Evolutionary conservation across 2,329 filamentous ascomycete genomes (phyloP), one percentile per base, ranked within the genome.

Genomic region (Cladosporium sp.): DNA sequence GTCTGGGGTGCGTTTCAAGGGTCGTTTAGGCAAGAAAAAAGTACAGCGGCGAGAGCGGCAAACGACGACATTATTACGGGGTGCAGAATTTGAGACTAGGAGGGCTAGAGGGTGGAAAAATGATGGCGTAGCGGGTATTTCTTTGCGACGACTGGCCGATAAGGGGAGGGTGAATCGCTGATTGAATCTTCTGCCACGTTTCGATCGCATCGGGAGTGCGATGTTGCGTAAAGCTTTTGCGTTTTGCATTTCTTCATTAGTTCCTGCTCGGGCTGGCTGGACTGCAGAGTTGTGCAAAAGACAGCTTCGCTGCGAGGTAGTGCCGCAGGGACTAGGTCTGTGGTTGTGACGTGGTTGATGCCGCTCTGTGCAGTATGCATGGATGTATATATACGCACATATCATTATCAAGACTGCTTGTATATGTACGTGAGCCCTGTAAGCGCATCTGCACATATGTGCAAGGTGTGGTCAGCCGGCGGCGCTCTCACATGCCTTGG

Each of bases 371-470:
- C 22, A 24, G 17, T 20, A 22, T 28, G 42, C 42, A 45, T 28
- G 20, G 7, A 45, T 45, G 15, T 42, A n/a, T 45, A 22, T 25
- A 28, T 45, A 28, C 25, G 42, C 24, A 45, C n/a, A n/a, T n/a
- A n/a, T n/a, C n/a, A 25, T 15, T n/a, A n/a, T 36, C 40, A 28
- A 20, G 49, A 32, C 24, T 4, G 9, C 48, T 24, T 50, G 48
- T 36, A 17, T 24, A 52, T 55, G 52, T 47, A 47, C 25, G 52
- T 55, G 39, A 55, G 52, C 52, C 52, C 35, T 55, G 40, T 40
- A 40, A 55, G 40, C 52, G 52, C 52, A 55, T 24, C 25, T 36
- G 10, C 15, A 39, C 36, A 17, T 44, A n/a, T 8, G 7, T 45
- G 42, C 15, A 25, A 34, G 35, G 51, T n/a, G 37, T 54, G 51